Evolutionary conservation across 768 basidiomycete genomes (phyloP), one percentile per base, ranked within the genome.

Genomic region (Glaciozyma martinii): DNA sequence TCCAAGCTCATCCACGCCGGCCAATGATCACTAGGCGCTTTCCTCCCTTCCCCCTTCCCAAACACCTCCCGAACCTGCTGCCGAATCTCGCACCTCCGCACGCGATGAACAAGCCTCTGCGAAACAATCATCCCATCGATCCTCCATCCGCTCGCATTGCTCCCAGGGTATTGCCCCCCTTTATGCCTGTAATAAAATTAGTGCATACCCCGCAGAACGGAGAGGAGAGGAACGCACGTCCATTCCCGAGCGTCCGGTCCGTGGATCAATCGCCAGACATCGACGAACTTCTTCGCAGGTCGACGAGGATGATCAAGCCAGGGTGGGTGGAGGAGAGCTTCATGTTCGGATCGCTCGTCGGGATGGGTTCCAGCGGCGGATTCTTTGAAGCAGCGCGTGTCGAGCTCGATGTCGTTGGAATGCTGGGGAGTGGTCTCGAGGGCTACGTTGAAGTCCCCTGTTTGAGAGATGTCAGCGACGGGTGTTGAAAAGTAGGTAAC

Each of bases 371-470:
- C 67, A 5, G 50, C 47, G 18, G 32, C 12, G 16, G 7, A 13
- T 13, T 56, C 25, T 12, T 61, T 54, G 29, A 54, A 46, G n/a
- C 42, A 42, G 2, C 15, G 40, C 8, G 53, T 16, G 46, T 58
- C 52, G 27, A 60, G 58, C 15, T 89, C 57, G 79, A 70, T 61
- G 85, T 84, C 0, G 85, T 77, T 69, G 88, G 86, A 18, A 83
- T 71, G 25, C 90, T 80, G 74, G 90, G 89, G 88, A 66, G 32
- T 21, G 43, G 82, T 79, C 57, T 80, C 88, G 8, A 88, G 88
- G 9, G 89, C 89, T 52, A 90, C 88, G 66, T 93, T 93, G 66
- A 91, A 75, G 76, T 93, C 90, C 13, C 90, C 89, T 30, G 82
- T 80, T 52, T 15, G 12, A 19, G 6, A 7, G 0, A 30, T 52